phyloP scores from a whole-genome alignment of 345 rosid species.

The Moricandia moricandioides region DNA sequence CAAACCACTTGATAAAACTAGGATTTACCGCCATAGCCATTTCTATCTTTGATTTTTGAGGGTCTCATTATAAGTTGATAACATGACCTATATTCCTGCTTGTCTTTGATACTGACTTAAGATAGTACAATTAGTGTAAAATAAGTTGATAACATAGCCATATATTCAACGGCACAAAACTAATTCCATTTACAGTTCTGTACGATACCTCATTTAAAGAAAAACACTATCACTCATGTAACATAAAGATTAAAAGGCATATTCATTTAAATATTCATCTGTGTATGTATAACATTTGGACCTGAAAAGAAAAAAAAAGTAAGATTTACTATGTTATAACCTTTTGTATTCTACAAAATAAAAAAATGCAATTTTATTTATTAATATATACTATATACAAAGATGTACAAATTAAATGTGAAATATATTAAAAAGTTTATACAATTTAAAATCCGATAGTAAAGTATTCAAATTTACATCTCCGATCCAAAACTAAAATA shows the following conservation, averaged over 20 bases:
- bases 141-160: not conserved
- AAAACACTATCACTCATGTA: too few relatives aligned
- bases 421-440: too few relatives aligned
- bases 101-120: not conserved
- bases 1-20: not conserved
- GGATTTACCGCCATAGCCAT: not conserved
- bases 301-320: not conserved
- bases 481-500: too few relatives aligned
- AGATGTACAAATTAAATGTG: too few relatives aligned
- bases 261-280: not conserved
- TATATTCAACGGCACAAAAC: not conserved
- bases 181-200: not conserved
- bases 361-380: not conserved
- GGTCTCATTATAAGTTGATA: slow-evolving; percentile 15
- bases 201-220: too few relatives aligned
- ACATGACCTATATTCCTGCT: not conserved
- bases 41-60: slow-evolving; percentile 5
- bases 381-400: too few relatives aligned
- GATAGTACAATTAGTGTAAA: not conserved
- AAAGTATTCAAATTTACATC: too few relatives aligned
- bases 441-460: too few relatives aligned
- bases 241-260: too few relatives aligned
- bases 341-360: not conserved
- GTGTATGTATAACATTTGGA: not conserved
- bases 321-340: not conserved